A percentile compares a stretch with the other conserved stretches of the same genome.
Evolutionary conservation across 2,329 filamentous ascomycete species (phyloP).

Genomic region (Pseudogymnoascus sp.): DNA sequence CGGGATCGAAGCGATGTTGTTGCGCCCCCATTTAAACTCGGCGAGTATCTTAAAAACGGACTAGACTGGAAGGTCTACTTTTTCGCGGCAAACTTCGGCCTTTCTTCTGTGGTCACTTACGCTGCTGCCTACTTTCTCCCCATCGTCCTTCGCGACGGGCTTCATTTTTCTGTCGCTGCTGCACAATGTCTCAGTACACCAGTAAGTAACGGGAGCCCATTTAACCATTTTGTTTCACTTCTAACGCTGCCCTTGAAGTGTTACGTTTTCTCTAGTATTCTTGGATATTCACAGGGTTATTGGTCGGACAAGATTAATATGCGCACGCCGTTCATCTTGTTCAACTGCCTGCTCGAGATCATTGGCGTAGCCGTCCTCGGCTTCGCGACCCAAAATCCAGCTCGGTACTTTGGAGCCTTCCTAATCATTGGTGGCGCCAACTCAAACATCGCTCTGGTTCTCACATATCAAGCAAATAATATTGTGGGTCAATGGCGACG

Average conservation of each 20-base stretch:
- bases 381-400: conserved; percentile 40
- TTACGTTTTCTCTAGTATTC: conserved; percentile 37
- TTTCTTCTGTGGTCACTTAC: conserved; percentile 63
- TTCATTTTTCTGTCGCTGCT: conserved; percentile 43
- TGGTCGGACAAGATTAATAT: conserved; percentile 44
- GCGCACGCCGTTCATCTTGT: conserved; percentile 43
- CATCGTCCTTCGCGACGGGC: conserved; percentile 56
- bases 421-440: conserved; percentile 36
- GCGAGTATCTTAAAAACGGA: conserved; percentile 39
- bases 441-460: conserved; percentile 64
- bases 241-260: background rate
- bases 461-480: conserved; percentile 82
- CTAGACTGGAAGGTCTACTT: conserved; percentile 52
- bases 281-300: conserved; percentile 39
- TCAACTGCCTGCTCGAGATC: conserved; percentile 38
- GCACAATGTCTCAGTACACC: conserved; percentile 47
- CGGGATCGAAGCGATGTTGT: conserved; percentile 47
- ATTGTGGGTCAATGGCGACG: conserved; percentile 85
- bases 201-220: conserved; percentile 22
- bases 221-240: background rate
- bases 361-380: conserved; percentile 35
- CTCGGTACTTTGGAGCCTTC: conserved; percentile 47
- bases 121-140: conserved; percentile 71
- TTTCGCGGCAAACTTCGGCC: conserved; percentile 54
- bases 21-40: conserved; percentile 38